A percentile compares a stretch with the other conserved stretches of the same genome.
phyloP scores from a whole-genome alignment of 2,329 filamentous ascomycete genomes.

The Zymoseptoria crescenta region DNA sequence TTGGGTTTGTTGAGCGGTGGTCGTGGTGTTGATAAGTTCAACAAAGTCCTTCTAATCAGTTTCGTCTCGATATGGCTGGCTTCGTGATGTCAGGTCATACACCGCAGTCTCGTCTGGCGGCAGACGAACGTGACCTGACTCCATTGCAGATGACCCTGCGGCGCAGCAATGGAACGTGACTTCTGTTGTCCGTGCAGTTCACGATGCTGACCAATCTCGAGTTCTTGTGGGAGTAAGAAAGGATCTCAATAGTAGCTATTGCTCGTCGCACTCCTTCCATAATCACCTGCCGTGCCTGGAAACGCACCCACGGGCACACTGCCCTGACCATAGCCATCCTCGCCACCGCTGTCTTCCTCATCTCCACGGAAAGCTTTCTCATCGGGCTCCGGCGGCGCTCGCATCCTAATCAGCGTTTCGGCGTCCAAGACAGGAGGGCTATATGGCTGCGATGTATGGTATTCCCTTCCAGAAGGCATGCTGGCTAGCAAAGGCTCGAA shows the following conservation, averaged over 20 bases:
- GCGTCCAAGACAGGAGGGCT: slow-evolving; percentile 57
- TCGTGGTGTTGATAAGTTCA: neutral
- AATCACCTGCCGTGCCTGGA: slow-evolving; percentile 37
- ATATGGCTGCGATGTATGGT: slow-evolving; percentile 65
- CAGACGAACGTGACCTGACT: neutral
- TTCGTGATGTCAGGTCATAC: neutral
- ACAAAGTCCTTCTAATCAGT: neutral
- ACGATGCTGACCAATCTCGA: neutral
- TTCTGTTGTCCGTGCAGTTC: neutral
- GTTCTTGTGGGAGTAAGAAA: too few relatives aligned
- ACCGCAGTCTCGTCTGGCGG: neutral
- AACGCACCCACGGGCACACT: slow-evolving; percentile 42
- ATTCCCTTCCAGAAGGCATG: slow-evolving; percentile 83
- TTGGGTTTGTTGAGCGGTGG: neutral
- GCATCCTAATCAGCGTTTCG: slow-evolving; percentile 52
- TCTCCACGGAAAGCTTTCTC: slow-evolving; percentile 37
- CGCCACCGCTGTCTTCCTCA: slow-evolving; percentile 40
- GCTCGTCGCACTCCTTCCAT: slow-evolving; percentile 23
- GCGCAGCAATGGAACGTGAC: neutral
- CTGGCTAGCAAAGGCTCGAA: slow-evolving; percentile 63
- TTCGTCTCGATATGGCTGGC: neutral
- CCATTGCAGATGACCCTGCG: neutral
- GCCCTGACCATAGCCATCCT: slow-evolving; percentile 22
- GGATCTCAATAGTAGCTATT: slow-evolving; percentile 23
- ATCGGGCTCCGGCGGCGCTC: slow-evolving; percentile 47